Evolutionary conservation across 768 basidiomycete species (phyloP).

Genomic region (Fomitopsis pulvina): DNA sequence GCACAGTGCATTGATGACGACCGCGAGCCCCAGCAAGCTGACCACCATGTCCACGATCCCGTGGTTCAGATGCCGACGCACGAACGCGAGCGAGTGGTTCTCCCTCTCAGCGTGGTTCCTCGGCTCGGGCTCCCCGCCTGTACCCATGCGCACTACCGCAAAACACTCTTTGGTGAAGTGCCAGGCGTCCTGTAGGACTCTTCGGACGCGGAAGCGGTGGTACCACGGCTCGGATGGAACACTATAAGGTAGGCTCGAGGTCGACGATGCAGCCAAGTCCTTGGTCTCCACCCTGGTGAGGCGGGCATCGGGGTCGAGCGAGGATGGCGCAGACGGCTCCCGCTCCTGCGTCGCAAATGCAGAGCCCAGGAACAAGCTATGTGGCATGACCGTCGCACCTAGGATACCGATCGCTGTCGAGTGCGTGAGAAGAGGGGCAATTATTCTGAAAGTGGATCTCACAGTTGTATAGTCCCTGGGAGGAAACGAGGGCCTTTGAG

Average conservation of each 20-base stretch:
- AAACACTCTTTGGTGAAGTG: not conserved
- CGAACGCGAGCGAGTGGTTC: conserved; percentile 29
- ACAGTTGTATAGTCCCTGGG: conserved; percentile 63
- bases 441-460: conserved; percentile 25
- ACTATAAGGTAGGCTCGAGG: not conserved
- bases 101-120: conserved; percentile 34
- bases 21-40: conserved; percentile 76
- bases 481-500: conserved; percentile 51
- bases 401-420: conserved; percentile 59
- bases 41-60: conserved; percentile 41
- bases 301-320: not conserved
- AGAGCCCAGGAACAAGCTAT: conserved; percentile 86
- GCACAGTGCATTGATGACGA: conserved; percentile 81
- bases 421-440: not conserved
- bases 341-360: conserved; percentile 81
- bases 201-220: not conserved
- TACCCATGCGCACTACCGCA: conserved; percentile 12
- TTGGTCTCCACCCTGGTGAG: conserved; percentile 3
- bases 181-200: not conserved
- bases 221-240: not conserved
- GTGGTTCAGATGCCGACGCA: conserved; percentile 34
- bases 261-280: not conserved
- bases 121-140: conserved; percentile 26
- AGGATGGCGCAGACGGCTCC: conserved; percentile 21
- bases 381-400: conserved; percentile 90